phyloP scores from a whole-genome alignment of 2,329 filamentous ascomycete genomes.

The Stromatinia cepivora region DNA sequence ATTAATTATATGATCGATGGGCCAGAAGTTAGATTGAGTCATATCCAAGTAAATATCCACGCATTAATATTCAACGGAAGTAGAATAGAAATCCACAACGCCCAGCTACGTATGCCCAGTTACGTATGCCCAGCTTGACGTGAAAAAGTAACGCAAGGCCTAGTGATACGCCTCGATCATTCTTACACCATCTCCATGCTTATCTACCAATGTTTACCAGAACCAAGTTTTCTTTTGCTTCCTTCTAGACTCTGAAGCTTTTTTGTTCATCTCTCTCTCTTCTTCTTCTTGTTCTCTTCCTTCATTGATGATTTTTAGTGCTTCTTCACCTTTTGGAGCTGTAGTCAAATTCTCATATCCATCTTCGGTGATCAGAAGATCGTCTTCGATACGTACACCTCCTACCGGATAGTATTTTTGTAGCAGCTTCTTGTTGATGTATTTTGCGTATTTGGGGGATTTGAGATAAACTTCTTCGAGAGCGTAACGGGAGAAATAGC shows the following conservation, averaged over 20 bases:
- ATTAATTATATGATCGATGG: neutral
- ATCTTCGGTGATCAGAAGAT: conserved; percentile 74
- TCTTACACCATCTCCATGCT: neutral
- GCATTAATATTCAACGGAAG: neutral
- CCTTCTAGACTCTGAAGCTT: conserved; percentile 11
- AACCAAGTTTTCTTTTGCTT: conserved; percentile 29
- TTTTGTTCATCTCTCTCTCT: conserved; percentile 7
- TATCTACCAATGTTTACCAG: conserved; percentile 26
- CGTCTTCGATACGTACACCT: conserved; percentile 91
- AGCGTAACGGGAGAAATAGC: conserved; percentile 74
- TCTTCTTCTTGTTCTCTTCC: conserved; percentile 22
- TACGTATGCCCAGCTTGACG: neutral
- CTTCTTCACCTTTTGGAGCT: conserved; percentile 73
- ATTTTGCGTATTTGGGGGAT: conserved; percentile 57
- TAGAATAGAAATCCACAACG: neutral
- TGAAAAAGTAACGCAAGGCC: neutral
- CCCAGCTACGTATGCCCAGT: neutral
- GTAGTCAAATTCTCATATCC: conserved; percentile 83
- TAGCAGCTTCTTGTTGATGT: conserved; percentile 65
- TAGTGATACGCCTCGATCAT: neutral
- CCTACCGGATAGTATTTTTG: conserved; percentile 75
- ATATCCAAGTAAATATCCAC: neutral
- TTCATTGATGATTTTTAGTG: conserved; percentile 60
- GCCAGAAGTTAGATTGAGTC: conserved; percentile 2
- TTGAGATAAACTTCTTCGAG: conserved; percentile 68